phyloP scores from a whole-genome alignment of 352 stramenopile genomes.

The Phytophthora foliorum region DNA sequence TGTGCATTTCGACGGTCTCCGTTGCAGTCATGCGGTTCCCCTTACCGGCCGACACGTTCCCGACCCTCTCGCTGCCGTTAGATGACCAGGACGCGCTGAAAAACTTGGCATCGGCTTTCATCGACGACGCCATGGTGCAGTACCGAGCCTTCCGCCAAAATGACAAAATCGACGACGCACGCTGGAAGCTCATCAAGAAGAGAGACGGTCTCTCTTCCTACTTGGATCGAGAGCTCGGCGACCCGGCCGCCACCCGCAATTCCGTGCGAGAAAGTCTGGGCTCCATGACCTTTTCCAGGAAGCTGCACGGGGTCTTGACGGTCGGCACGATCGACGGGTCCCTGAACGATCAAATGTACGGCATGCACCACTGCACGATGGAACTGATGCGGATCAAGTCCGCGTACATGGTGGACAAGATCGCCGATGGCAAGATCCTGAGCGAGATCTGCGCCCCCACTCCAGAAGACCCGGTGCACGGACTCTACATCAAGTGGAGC shows the following conservation, averaged over 20 bases:
- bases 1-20: constrained; percentile 10
- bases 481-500: constrained; percentile 69
- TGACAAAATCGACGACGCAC: constrained; percentile 46
- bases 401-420: constrained; percentile 58
- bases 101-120: constrained; percentile 43
- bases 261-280: constrained; percentile 32
- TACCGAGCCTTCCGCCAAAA: constrained; percentile 56
- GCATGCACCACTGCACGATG: constrained; percentile 56
- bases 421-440: constrained; percentile 60
- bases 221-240: constrained; percentile 33
- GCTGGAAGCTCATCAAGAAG: constrained; percentile 68
- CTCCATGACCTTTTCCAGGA: constrained; percentile 44
- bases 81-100: constrained; percentile 53
- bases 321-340: constrained; percentile 41
- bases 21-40: constrained; percentile 40
- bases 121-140: constrained; percentile 54
- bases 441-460: constrained; percentile 45
- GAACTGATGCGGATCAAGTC: constrained; percentile 64
- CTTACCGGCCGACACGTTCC: constrained; percentile 48
- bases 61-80: constrained; percentile 48
- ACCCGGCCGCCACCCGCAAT: constrained; percentile 18
- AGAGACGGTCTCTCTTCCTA: constrained; percentile 36
- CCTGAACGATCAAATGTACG: constrained; percentile 74
- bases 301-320: constrained; percentile 41
- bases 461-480: constrained; percentile 54